Evolutionary conservation across 805 yeast genomes (phyloP), one percentile per base, ranked within the genome.

Genomic region (Debaryomyces castellii): DNA sequence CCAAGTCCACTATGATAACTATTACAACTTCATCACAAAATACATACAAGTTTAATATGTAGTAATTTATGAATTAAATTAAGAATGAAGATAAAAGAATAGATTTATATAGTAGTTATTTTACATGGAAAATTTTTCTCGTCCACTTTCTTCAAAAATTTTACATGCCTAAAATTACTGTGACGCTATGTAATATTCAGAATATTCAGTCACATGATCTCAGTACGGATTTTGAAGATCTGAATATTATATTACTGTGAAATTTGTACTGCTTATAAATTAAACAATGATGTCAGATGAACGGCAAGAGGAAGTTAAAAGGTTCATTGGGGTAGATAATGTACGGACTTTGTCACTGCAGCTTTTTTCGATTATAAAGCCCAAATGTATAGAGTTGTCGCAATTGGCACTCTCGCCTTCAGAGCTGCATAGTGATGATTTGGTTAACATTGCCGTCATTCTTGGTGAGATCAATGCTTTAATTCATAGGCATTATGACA

Each of bases 381-480:
- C 71, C 0, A 16, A 40, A 9, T 71, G 76, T 40, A 60, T 64
- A 30, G 55, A 54, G 25, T 50, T 71, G 27, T 57, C 67, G 1
- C 57, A 54, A 43, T 39, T 55, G 17, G 55, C 64, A 5, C 45
- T 53, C n/a, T 39, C 38, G 12, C 53, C 61, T 3, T 25, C 34
- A 2, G 35, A 51, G 5, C 40, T 42, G 2, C 41, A 47, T 39
- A 21, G 42, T 7, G 35, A 51, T 16, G 44, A 50, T 20, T 45
- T 52, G 9, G 43, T 43, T 16, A 39, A 42, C 21, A 39, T 62
- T 10, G 36, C 45, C 7, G 16, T 38, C 6, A 27, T 45, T 2
- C 47, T 63, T 16, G 34, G 37, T 7, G 40, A 47, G 5, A 38
- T 59, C 1, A 36, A 44, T 25, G 21, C 40, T 1, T 32, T 41